phyloP scores from a whole-genome alignment of 768 basidiomycete genomes.

The Guyanaporus albipodus region DNA sequence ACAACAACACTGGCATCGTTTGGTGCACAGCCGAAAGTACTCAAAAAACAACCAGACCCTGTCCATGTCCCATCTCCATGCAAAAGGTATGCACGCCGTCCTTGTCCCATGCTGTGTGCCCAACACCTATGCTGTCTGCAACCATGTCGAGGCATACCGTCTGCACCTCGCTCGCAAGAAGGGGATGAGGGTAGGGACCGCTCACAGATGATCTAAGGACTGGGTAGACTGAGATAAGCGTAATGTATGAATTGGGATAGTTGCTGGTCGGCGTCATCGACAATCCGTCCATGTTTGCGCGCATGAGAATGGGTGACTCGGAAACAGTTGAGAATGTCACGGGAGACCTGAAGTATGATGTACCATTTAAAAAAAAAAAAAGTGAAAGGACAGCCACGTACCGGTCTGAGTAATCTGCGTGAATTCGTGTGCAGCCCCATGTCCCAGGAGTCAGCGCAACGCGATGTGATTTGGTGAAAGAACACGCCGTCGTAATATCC shows the following conservation, averaged over 20 bases:
- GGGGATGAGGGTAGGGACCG: neutral
- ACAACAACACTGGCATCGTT: no score
- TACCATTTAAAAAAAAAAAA: no score
- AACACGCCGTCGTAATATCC: no score
- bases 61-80: no score
- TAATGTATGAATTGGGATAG: slow-evolving; percentile 2
- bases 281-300: neutral
- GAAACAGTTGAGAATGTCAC: slow-evolving; percentile 9
- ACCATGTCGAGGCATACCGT: no score
- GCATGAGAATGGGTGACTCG: slow-evolving; percentile 1
- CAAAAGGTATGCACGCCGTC: neutral
- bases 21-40: no score
- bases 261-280: slow-evolving; percentile 4
- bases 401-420: neutral
- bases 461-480: no score
- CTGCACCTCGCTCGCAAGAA: neutral
- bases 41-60: no score
- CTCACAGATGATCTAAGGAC: neutral
- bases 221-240: neutral
- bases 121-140: neutral
- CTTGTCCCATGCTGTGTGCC: neutral
- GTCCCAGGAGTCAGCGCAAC: no score
- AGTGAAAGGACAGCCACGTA: neutral
- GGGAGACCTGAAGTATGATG: neutral
- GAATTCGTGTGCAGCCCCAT: no score